Evolutionary conservation across 768 basidiomycete species (phyloP).

Genomic region (Leucocoprinus leucothites): DNA sequence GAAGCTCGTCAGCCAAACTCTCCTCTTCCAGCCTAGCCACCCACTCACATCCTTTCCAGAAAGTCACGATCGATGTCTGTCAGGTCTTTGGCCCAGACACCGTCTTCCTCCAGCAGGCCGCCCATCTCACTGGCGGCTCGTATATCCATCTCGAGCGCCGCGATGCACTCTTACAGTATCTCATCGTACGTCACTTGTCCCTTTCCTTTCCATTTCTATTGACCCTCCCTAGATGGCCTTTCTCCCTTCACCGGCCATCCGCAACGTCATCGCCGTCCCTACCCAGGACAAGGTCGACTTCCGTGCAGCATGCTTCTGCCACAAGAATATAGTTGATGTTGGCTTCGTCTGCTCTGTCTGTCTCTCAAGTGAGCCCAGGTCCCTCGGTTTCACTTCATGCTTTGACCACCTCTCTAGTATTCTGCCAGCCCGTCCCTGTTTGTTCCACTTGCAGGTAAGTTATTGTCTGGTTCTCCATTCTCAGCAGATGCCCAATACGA

Average conservation of each 20-base stretch:
- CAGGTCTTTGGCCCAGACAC: slow-evolving; percentile 87
- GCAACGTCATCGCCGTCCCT: slow-evolving; percentile 77
- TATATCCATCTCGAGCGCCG: slow-evolving; percentile 83
- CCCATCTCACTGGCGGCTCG: slow-evolving; percentile 91
- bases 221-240: slow-evolving; percentile 70
- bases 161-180: slow-evolving; percentile 88
- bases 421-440: slow-evolving; percentile 90
- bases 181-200: slow-evolving; percentile 50
- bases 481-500: slow-evolving; percentile 7
- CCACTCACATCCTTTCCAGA: slow-evolving; percentile 43
- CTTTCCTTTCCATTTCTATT: neutral
- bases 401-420: slow-evolving; percentile 50
- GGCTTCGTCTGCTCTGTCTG: slow-evolving; percentile 99
- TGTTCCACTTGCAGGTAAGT: slow-evolving; percentile 87
- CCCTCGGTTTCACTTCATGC: slow-evolving; percentile 1
- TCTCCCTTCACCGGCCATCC: slow-evolving; percentile 53
- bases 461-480: slow-evolving; percentile 25
- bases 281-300: slow-evolving; percentile 96
- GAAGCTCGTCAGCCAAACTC: slow-evolving; percentile 82
- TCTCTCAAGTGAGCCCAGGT: slow-evolving; percentile 71
- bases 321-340: slow-evolving; percentile 93
- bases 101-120: slow-evolving; percentile 96
- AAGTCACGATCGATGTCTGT: slow-evolving; percentile 95
- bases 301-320: slow-evolving; percentile 97
- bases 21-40: slow-evolving; percentile 7